Evolutionary conservation across 2,329 filamentous ascomycete genomes (phyloP).

Genomic region (Elsinoe australis): DNA sequence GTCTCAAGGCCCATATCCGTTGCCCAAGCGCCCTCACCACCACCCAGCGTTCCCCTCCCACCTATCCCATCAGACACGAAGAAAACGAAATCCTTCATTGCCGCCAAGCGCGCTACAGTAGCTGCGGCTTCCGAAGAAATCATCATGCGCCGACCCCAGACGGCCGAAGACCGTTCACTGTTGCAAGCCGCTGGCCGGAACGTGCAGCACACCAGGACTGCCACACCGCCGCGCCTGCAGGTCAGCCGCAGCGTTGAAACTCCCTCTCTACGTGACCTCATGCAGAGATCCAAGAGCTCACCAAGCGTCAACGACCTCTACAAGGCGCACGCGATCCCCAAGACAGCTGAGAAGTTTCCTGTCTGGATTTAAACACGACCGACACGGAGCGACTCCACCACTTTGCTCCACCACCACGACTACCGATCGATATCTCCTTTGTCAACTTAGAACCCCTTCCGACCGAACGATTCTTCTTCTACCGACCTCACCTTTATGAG

Average conservation of each 20-base stretch:
- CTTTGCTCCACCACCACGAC: too few relatives aligned
- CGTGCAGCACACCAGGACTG: constrained; percentile 22
- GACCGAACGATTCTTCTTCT: constrained; percentile 1
- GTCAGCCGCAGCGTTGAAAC: constrained; percentile 10
- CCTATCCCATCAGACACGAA: constrained; percentile 28
- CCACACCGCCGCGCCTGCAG: constrained; percentile 1
- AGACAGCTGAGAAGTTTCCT: constrained; percentile 17
- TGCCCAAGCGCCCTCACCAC: constrained; percentile 17
- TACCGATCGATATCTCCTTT: constrained; percentile 4
- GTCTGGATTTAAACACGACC: constrained; percentile 16
- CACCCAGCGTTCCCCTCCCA: constrained; percentile 17
- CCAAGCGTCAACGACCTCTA: constrained; percentile 13
- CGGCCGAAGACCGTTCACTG: constrained; percentile 24
- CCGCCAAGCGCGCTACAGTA: constrained; percentile 28
- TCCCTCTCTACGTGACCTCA: constrained; percentile 4
- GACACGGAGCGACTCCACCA: background rate
- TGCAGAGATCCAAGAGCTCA: constrained; percentile 14
- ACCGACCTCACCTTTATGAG: constrained; percentile 6
- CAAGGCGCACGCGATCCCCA: constrained; percentile 16
- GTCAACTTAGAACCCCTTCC: background rate
- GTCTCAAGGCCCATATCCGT: constrained; percentile 11
- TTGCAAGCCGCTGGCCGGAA: constrained; percentile 25
- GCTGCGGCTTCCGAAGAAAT: constrained; percentile 22
- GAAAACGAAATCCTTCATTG: constrained; percentile 32
- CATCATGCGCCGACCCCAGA: constrained; percentile 23